These are phyloP conservation scores for Pythium pyrilobum DNA, from an alignment of 352 stramenopile genomes.

Conservation along the genomic window DNA sequence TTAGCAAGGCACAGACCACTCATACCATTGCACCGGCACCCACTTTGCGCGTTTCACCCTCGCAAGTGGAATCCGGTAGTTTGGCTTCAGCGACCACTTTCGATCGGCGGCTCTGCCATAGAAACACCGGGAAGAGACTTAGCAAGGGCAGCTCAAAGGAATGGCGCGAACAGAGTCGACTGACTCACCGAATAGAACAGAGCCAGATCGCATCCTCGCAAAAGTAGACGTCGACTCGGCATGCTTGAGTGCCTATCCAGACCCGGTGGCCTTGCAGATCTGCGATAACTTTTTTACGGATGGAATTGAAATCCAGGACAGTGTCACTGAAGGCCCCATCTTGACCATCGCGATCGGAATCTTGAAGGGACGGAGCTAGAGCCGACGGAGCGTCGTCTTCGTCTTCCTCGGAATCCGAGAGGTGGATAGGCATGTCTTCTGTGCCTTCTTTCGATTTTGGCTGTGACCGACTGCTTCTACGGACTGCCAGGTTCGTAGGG, in stretches of 20 bases:
- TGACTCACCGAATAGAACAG: conserved; percentile 13
- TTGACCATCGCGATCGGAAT: background rate
- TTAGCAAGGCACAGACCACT: background rate
- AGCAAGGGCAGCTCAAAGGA: background rate
- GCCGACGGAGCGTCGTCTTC: background rate
- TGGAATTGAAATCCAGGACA: conserved; percentile 1
- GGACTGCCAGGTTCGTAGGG: background rate
- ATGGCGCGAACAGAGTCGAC: background rate
- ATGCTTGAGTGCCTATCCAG: conserved; percentile 10
- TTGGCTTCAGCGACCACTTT: conserved; percentile 8
- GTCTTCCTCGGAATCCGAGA: conserved; percentile 17
- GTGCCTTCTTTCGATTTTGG: conserved; percentile 11
- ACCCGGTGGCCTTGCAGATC: conserved; percentile 5
- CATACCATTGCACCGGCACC: background rate
- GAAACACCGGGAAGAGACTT: background rate
- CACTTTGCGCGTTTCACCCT: conserved; percentile 5
- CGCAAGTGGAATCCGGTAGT: conserved; percentile 3
- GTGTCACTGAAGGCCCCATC: conserved; percentile 5
- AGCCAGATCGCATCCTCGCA: conserved; percentile 3
- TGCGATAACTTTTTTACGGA: conserved; percentile 3
- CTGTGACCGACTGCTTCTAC: conserved; percentile 2
- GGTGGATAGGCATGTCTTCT: conserved; percentile 19
- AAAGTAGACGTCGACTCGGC: conserved; percentile 9
- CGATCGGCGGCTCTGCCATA: conserved; percentile 3
- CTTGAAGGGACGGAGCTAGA: too few species aligned